Percentiles rank a stretch among this genome's conserved stretches.
These are phyloP conservation scores for Stygiomarasmius scandens DNA, from an alignment of 1,284 basidiomycete species.

Conservation along the genomic window DNA sequence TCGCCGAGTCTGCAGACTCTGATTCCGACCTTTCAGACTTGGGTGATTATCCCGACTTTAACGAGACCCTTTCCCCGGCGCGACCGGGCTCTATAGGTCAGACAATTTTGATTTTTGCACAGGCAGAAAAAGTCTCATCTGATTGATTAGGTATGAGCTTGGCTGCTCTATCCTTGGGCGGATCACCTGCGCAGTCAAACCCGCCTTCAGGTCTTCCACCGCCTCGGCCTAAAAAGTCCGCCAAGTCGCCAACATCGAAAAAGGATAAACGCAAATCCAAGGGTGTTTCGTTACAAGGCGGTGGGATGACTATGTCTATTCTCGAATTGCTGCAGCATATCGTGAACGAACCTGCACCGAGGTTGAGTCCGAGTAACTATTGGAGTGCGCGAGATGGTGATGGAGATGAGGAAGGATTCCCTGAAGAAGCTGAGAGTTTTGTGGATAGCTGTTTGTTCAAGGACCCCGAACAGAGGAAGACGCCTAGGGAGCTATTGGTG, in stretches of 20 bases:
- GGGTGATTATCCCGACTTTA: conserved; percentile 38
- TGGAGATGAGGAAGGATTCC: conserved; percentile 62
- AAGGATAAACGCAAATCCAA: conserved; percentile 66
- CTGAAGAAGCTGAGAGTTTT: conserved; percentile 72
- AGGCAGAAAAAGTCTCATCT: no score
- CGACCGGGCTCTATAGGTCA: conserved; percentile 44
- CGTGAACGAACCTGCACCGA: conserved; percentile 93
- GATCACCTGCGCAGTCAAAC: not conserved
- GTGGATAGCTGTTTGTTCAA: conserved; percentile 86
- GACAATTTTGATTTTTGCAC: no score
- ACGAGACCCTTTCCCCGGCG: conserved; percentile 59
- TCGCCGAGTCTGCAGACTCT: conserved; percentile 73
- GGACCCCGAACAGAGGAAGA: conserved; percentile 75
- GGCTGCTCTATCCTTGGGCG: conserved; percentile 19
- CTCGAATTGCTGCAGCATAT: conserved; percentile 96
- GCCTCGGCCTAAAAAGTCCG: conserved; percentile 25
- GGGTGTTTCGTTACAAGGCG: conserved; percentile 88
- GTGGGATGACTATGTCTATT: conserved; percentile 95
- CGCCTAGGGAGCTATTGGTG: conserved; percentile 83
- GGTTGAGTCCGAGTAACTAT: conserved; percentile 46
- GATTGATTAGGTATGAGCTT: no score
- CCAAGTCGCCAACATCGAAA: conserved; percentile 38
- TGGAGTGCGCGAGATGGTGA: not conserved
- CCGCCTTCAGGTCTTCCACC: conserved; percentile 29
- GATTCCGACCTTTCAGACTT: conserved; percentile 66